Base-by-base conservation (phyloP, 2,329 filamentous ascomycete genomes). In the Ambrosiella beaveri region DNA sequence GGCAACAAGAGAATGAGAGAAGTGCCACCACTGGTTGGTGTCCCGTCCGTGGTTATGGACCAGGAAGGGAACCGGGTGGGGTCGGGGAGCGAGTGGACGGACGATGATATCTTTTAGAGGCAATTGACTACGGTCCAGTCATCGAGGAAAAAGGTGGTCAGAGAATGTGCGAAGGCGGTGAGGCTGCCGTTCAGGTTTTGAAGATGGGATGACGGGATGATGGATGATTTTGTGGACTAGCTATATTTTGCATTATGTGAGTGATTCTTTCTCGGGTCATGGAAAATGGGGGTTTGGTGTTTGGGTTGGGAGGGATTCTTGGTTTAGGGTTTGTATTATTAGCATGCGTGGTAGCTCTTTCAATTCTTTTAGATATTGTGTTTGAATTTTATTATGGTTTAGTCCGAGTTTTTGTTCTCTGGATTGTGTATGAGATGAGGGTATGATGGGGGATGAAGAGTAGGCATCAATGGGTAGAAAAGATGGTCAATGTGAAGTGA, bases 31-130 rank as follows among this genome's bases (percentile, higher is more conserved):
- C 66, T 71, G 8, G 68, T 69, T 41, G 75, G 77, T 66, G 69
- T 69, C 41, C 73, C 73, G 8, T 72, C 74, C 62, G 71, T 71
- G 44, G 73, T 75, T 69, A 68, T 77, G 60, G 80, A 82, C 60
- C 68, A 71, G n/a, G 75, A 82, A 40, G 80, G 78, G n/a, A 77
- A 79, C 66, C 74, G 80, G 39, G 79, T 82, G 61, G 70, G 78
- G n/a, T 81, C 78, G 38, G 79, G 78, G 11, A 82, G 79, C 67
- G 81, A 84, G 65, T 84, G 81, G 81, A 82, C 79, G 1, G 81
- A 84, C 62, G 80, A 83, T 66, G 80, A 83, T 66, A 76, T 58
- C 17, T 51, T 51, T 36, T 51, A 37, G 15, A 35, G 19, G n/a
- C 9, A 19, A 5, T n/a, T 8, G n/a, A 47, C 8, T 17, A 17